A percentile compares a stretch with the other conserved stretches of the same genome.
Conservation (phyloP, 768 basidiomycete species). For the Cytidiella melzeri region DNA sequence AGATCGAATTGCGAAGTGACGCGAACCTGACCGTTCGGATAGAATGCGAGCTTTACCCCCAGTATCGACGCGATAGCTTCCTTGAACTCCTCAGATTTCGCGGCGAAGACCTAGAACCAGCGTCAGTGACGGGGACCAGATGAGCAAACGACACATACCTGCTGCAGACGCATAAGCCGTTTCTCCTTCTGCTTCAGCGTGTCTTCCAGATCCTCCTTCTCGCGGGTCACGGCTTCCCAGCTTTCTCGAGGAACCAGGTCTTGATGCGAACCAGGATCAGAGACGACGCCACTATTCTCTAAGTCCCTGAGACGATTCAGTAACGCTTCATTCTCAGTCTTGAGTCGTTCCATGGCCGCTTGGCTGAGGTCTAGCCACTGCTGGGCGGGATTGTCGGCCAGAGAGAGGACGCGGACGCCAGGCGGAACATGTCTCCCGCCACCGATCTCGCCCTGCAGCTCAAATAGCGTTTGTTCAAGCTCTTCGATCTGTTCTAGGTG, state of each 20-base stretch:
- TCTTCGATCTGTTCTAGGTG: slow-evolving; percentile 53
- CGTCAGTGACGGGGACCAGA: not conserved
- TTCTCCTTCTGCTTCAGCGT: slow-evolving; percentile 75
- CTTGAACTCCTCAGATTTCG: slow-evolving; percentile 86
- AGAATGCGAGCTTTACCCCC: slow-evolving; percentile 88
- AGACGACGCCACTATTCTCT: slow-evolving; percentile 30
- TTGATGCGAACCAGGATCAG: slow-evolving; percentile 18
- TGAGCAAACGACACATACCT: slow-evolving; percentile 36
- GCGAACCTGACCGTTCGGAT: slow-evolving; percentile 83
- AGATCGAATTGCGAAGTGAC: slow-evolving; percentile 91
- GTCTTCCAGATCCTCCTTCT: slow-evolving; percentile 63
- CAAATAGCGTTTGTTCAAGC: slow-evolving; percentile 76
- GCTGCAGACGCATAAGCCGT: slow-evolving; percentile 68
- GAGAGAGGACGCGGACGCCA: slow-evolving; percentile 57
- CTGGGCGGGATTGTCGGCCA: slow-evolving; percentile 78
- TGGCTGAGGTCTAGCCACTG: slow-evolving; percentile 74
- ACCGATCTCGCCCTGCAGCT: slow-evolving; percentile 70
- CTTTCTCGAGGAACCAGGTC: slow-evolving; percentile 72
- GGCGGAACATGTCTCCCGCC: slow-evolving; percentile 73
- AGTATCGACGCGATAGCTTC: slow-evolving; percentile 87
- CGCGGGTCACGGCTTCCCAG: slow-evolving; percentile 64
- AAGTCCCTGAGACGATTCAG: slow-evolving; percentile 59
- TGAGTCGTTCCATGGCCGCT: slow-evolving; percentile 68
- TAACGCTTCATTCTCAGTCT: slow-evolving; percentile 79
- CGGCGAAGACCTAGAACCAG: slow-evolving; percentile 59